Evolutionary conservation across 306 rosid species (phyloP).

Genomic region (Glycyrrhiza uralensis): DNA sequence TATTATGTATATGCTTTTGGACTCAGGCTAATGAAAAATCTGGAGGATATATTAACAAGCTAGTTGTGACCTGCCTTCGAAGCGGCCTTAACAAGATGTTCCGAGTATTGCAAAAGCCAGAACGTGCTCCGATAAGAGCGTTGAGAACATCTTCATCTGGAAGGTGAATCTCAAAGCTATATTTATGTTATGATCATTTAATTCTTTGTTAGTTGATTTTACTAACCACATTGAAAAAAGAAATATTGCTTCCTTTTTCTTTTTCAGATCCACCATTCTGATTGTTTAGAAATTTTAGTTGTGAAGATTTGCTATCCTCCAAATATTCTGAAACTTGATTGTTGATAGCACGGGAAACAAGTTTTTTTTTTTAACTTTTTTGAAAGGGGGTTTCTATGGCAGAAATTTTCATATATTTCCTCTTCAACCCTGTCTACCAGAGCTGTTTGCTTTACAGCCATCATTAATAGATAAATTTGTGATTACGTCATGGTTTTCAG

Average conservation of each 20-base stretch:
- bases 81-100: slow-evolving; percentile 89
- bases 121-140: slow-evolving; percentile 95
- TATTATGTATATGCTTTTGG: slow-evolving; percentile 31
- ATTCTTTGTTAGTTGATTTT: too few relatives aligned
- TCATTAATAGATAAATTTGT: neutral
- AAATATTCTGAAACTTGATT: slow-evolving; percentile 11
- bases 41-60: slow-evolving; percentile 87
- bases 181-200: slow-evolving; percentile 17
- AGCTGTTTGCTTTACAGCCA: slow-evolving; percentile 1
- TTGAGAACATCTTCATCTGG: slow-evolving; percentile 97
- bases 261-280: neutral
- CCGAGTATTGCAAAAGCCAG: slow-evolving; percentile 97
- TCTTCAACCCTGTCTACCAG: neutral
- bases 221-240: too few relatives aligned
- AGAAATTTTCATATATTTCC: neutral
- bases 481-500: slow-evolving; percentile 17
- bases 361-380: neutral
- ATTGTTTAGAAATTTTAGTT: slow-evolving; percentile 16
- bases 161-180: slow-evolving; percentile 58
- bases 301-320: slow-evolving; percentile 11
- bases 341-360: slow-evolving; percentile 6
- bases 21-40: slow-evolving; percentile 85
- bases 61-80: slow-evolving; percentile 87
- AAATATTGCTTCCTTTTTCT: too few relatives aligned
- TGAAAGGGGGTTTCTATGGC: neutral